Conservation (phyloP, 2,329 filamentous ascomycete species). For the Raffaelea arxii region DNA sequence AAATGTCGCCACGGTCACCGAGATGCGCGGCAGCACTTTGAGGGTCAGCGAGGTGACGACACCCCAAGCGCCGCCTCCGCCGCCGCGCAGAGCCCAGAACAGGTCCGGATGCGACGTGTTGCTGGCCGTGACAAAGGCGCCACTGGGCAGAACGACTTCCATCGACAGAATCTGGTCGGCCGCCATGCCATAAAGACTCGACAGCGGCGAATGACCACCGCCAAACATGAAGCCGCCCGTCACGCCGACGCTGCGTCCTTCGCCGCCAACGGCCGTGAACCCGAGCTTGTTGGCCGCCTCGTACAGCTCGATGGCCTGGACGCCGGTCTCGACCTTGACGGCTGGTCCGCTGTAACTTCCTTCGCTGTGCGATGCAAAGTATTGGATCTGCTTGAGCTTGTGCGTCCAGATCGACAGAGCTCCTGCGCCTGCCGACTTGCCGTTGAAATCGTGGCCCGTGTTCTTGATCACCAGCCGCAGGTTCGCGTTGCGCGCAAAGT, state of each 20-base stretch:
- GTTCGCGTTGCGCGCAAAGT: slow-evolving; percentile 35
- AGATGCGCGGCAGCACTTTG: slow-evolving; percentile 10
- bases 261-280: slow-evolving; percentile 40
- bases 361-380: slow-evolving; percentile 33
- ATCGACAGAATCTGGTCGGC: slow-evolving; percentile 38
- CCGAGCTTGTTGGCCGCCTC: slow-evolving; percentile 34
- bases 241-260: slow-evolving; percentile 36
- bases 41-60: slow-evolving; percentile 22
- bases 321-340: slow-evolving; percentile 40
- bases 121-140: slow-evolving; percentile 31
- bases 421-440: slow-evolving; percentile 26
- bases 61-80: slow-evolving; percentile 28
- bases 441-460: slow-evolving; percentile 42
- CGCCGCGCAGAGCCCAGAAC: slow-evolving; percentile 40
- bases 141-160: slow-evolving; percentile 37
- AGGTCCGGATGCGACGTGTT: slow-evolving; percentile 31
- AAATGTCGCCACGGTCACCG: slow-evolving; percentile 17
- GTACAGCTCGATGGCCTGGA: slow-evolving; percentile 41
- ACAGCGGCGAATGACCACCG: slow-evolving; percentile 45
- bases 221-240: slow-evolving; percentile 37
- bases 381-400: slow-evolving; percentile 22
- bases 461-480: slow-evolving; percentile 40
- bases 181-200: slow-evolving; percentile 37
- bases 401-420: slow-evolving; percentile 26
- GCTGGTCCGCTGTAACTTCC: slow-evolving; percentile 15